Evolutionary conservation across 2,329 filamentous ascomycete species (phyloP).

Genomic region (Remersonia thermophila): DNA sequence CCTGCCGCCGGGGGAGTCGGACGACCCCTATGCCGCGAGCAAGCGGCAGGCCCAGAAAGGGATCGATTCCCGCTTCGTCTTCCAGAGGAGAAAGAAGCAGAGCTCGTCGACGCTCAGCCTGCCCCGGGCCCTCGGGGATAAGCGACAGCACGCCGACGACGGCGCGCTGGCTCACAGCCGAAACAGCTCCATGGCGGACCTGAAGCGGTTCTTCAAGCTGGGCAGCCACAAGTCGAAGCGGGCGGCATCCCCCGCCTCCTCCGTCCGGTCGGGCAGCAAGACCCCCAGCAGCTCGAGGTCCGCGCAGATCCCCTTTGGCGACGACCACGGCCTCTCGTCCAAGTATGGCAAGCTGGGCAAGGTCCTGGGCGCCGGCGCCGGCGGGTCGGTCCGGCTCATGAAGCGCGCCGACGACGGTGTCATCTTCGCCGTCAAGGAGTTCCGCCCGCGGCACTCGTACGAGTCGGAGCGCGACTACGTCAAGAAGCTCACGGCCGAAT

Average conservation of each 20-base stretch:
- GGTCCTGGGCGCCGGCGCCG: conserved; percentile 84
- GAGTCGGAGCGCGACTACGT: conserved; percentile 92
- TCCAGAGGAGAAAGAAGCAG: conserved; percentile 61
- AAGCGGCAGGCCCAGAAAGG: conserved; percentile 57
- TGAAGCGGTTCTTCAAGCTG: conserved; percentile 94
- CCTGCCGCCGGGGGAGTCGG: conserved; percentile 64
- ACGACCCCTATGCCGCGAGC: conserved; percentile 79
- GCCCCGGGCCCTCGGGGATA: conserved; percentile 36
- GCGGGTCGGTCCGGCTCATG: conserved; percentile 87
- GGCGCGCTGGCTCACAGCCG: conserved; percentile 37
- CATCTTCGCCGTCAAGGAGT: conserved; percentile 96
- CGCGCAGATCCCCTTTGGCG: conserved; percentile 73
- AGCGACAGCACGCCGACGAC: conserved; percentile 35
- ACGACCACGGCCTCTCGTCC: conserved; percentile 79
- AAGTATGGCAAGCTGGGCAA: conserved; percentile 96
- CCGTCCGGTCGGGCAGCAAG: conserved; percentile 36
- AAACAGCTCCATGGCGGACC: conserved; percentile 79
- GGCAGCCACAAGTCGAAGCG: conserved; percentile 61
- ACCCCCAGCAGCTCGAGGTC: conserved; percentile 33
- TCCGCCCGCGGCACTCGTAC: conserved; percentile 80
- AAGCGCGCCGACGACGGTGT: conserved; percentile 85
- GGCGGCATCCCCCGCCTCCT: conserved; percentile 48
- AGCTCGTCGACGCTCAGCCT: conserved; percentile 41
- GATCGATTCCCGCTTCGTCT: conserved; percentile 75
- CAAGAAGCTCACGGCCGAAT: conserved; percentile 96